These are phyloP conservation scores for Talaromyces amestolkiae DNA, from an alignment of 2,329 filamentous ascomycete genomes.

Conservation along the genomic window DNA sequence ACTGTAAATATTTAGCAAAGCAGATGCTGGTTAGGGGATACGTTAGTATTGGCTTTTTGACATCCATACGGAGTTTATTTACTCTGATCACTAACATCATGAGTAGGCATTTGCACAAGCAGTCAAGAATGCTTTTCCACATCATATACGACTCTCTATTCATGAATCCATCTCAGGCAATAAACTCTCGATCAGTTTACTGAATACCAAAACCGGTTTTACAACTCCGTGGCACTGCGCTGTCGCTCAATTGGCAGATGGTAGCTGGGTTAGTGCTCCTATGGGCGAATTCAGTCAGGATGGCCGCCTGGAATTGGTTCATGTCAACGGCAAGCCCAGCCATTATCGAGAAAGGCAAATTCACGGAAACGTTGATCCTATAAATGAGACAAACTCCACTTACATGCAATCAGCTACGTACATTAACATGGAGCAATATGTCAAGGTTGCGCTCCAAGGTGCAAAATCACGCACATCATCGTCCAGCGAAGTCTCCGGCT, in stretches of 20 bases:
- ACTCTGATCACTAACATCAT: neutral
- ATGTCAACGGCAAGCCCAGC: constrained; percentile 7
- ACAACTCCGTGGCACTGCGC: constrained; percentile 57
- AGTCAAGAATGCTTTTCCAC: constrained; percentile 46
- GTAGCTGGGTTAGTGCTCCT: constrained; percentile 3
- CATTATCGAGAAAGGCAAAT: constrained; percentile 11
- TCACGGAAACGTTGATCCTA: neutral
- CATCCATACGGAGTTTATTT: neutral
- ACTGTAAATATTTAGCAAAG: constrained; percentile 53
- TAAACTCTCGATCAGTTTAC: constrained; percentile 52
- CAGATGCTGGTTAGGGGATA: constrained; percentile 56
- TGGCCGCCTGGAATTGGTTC: constrained; percentile 8
- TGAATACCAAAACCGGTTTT: constrained; percentile 47
- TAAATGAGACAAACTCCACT: neutral
- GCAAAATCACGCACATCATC: neutral
- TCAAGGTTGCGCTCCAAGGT: neutral
- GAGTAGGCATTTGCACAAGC: constrained; percentile 54
- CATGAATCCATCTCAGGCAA: constrained; percentile 50
- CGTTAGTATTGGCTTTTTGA: constrained; percentile 36
- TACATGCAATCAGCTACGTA: neutral
- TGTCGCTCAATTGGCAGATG: constrained; percentile 13
- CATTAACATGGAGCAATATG: neutral
- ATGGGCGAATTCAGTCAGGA: constrained; percentile 12
- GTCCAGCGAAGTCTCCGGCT: neutral
- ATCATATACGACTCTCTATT: constrained; percentile 54